Percentiles rank a stretch among this genome's conserved stretches.
These are phyloP conservation scores for Pyrenophora teres DNA, from an alignment of 2,329 filamentous ascomycete species.

Conservation along the genomic window DNA sequence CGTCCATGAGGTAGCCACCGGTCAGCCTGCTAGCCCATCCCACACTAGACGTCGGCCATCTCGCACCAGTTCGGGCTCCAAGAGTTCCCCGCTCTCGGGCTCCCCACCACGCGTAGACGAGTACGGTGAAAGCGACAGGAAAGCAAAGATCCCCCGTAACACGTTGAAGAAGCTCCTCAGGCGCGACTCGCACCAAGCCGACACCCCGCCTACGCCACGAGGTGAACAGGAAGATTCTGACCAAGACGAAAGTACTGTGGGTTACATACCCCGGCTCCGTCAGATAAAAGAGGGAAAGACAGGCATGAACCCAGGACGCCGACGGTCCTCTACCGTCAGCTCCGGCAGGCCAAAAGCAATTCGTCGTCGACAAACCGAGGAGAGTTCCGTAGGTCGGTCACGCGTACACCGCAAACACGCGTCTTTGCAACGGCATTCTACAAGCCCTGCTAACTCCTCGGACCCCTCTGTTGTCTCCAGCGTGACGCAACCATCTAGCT, in stretches of 20 bases:
- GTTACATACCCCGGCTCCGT: slow-evolving; percentile 48
- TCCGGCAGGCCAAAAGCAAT: slow-evolving; percentile 22
- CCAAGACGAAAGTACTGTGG: slow-evolving; percentile 24
- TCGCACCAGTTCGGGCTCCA: slow-evolving; percentile 27
- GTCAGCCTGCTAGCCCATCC: slow-evolving; percentile 13
- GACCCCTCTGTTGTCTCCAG: slow-evolving; percentile 51
- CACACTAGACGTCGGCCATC: slow-evolving; percentile 33
- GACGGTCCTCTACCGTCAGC: slow-evolving; percentile 29
- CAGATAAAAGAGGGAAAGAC: slow-evolving; percentile 50
- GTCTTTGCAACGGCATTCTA: slow-evolving; percentile 41
- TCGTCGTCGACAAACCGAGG: slow-evolving; percentile 28
- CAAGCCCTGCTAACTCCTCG: slow-evolving; percentile 35
- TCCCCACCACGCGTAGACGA: slow-evolving; percentile 28
- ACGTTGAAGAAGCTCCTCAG: slow-evolving; percentile 30
- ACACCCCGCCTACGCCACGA: slow-evolving; percentile 15
- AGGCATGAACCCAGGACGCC: slow-evolving; percentile 23
- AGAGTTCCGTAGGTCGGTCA: slow-evolving; percentile 30
- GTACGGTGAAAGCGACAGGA: slow-evolving; percentile 30
- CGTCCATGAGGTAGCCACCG: slow-evolving; percentile 13
- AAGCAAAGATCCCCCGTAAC: slow-evolving; percentile 24
- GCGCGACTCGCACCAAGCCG: slow-evolving; percentile 21
- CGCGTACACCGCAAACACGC: slow-evolving; percentile 40
- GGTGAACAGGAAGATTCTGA: slow-evolving; percentile 22
- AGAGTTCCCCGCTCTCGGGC: slow-evolving; percentile 23
- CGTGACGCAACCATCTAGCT: slow-evolving; percentile 49